Percentiles rank a stretch among this genome's conserved stretches.
Conservation (phyloP, 371 early-diverging fungal species). For the Neoconidiobolus thromboides region DNA sequence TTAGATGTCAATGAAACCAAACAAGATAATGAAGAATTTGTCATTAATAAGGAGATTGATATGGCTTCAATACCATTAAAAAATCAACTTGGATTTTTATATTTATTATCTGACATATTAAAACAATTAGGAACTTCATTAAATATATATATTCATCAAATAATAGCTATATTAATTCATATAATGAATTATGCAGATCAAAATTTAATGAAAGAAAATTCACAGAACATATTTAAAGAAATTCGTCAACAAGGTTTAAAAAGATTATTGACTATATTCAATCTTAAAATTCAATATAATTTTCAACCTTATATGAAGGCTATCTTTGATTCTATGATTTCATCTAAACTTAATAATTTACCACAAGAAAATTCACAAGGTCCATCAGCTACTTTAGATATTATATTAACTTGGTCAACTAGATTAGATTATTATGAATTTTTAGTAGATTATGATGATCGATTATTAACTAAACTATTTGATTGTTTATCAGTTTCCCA, state of each 20-base stretch:
- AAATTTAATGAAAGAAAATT: not conserved
- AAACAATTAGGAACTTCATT: constrained; percentile 56
- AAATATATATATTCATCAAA: constrained; percentile 38
- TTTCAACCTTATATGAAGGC: constrained; percentile 50
- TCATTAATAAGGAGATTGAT: not conserved
- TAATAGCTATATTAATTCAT: constrained; percentile 49
- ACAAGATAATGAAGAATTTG: constrained; percentile 3
- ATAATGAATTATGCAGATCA: not conserved
- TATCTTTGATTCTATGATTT: constrained; percentile 47
- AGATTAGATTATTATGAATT: constrained; percentile 34
- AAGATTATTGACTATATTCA: constrained; percentile 58
- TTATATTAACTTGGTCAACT: constrained; percentile 60
- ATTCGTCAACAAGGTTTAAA: constrained; percentile 49
- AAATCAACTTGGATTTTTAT: constrained; percentile 52
- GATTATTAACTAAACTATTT: constrained; percentile 44
- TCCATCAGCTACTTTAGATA: constrained; percentile 49
- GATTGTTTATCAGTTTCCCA: constrained; percentile 52
- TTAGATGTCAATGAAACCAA: not conserved
- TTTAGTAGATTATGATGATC: constrained; percentile 32
- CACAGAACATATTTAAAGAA: constrained; percentile 9
- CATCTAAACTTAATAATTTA: constrained; percentile 48
- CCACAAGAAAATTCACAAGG: constrained; percentile 67
- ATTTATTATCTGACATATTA: constrained; percentile 55
- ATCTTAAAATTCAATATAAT: constrained; percentile 37
- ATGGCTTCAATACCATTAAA: not conserved